Base-by-base conservation (phyloP, 352 stramenopile species). In the Globisporangium parvum region DNA sequence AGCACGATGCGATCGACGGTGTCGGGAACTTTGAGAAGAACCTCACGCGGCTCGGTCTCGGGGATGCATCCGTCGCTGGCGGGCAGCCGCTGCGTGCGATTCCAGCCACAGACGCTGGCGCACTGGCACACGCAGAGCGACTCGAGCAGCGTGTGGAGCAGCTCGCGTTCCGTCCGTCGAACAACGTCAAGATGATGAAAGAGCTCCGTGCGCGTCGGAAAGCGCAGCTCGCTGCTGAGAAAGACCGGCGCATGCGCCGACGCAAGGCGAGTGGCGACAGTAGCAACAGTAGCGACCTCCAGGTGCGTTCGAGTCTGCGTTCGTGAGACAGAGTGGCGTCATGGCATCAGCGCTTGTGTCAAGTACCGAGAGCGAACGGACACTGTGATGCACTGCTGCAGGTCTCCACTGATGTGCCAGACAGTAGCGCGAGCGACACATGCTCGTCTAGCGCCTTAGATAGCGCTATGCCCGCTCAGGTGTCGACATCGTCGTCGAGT, bases 161-260 rank as follows among this genome's bases (percentile, higher is more conserved):
- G 42, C 65, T 85, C 48, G 63, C 78, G n/a, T 89, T 91, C 50
- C 68, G 80, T 0, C 80, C 78, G 12, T 86, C 80, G 2, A 89
- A 82, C 59, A 91, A 91, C 47, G 47, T 89, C 20, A 77, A 89
- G 57, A 91, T 91, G 80, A 89, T 91, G 80, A 89, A 88, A 60
- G 80, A 91, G 35, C 65, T 91, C 0, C 77, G 77, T 23, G 76
- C 78, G 47, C 66, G 77, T n/a, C 71, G 78, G 10, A 82, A 85
- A 57, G 70, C 75, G 15, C 80, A 91, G 47, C 55, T 88, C 2
- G 76, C 70, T 49, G 78, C 76, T 20, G 78, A 89, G 50, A 87
- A 87, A 23, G 80, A 91, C 51, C 72, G 78, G 5, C 66, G 75
- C 12, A 66, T 80, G 54, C 68, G 78, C 28, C 65, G 75, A 24